Percentiles rank a stretch among this genome's conserved stretches.
These are phyloP conservation scores for Brachypodium distachyon DNA, from an alignment of 202 grass and related monocot species.

Conservation along the genomic window DNA sequence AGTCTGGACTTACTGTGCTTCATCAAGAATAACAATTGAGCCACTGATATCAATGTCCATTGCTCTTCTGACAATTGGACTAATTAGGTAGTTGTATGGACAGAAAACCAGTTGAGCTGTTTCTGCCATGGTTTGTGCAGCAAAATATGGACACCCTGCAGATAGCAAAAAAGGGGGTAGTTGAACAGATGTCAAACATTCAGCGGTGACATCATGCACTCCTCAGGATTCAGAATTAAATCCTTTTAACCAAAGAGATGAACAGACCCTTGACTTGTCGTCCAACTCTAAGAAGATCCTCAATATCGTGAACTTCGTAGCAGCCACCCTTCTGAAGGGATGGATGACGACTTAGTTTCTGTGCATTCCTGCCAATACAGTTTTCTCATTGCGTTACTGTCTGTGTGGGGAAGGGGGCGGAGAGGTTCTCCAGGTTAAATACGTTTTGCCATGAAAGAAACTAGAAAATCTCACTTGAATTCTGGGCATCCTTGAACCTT, in stretches of 20 bases:
- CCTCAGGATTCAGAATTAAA: background rate
- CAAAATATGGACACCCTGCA: conserved; percentile 94
- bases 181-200: background rate
- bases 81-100: conserved; percentile 92
- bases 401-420: background rate
- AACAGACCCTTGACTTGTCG: conserved; percentile 59
- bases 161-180: conserved; percentile 2
- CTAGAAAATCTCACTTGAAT: conserved; percentile 68
- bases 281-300: conserved; percentile 86
- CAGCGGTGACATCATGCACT: background rate
- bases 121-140: conserved; percentile 77
- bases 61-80: conserved; percentile 86
- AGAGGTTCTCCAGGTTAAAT: background rate
- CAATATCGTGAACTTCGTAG: conserved; percentile 97
- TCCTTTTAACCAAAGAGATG: conserved; percentile 17
- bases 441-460: conserved; percentile 1
- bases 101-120: conserved; percentile 86
- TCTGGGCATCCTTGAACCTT: conserved; percentile 61
- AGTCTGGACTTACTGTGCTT: conserved; percentile 79
- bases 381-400: conserved; percentile 13
- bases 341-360: conserved; percentile 85
- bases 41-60: conserved; percentile 93
- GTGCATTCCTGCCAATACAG: conserved; percentile 62
- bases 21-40: conserved; percentile 83
- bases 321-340: conserved; percentile 85